Evolutionary conservation across 1,284 basidiomycete species (phyloP).

Genomic region (Rhodotorula sp.): DNA sequence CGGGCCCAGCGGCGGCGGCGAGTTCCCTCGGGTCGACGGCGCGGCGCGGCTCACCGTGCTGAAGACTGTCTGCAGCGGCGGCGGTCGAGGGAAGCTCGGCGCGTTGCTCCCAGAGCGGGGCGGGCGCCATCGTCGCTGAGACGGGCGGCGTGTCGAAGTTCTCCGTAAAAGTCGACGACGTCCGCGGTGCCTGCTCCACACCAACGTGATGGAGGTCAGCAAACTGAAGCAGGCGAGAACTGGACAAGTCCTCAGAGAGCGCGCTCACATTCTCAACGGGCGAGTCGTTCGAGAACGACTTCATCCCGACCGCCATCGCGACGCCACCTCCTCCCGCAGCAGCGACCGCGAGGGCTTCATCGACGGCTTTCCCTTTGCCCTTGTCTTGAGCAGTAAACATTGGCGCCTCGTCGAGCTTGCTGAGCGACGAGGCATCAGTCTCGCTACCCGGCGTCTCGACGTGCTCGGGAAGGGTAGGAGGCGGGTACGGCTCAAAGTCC

Average conservation of each 20-base stretch:
- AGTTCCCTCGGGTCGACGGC: slow-evolving; percentile 20
- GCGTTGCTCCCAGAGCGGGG: slow-evolving; percentile 26
- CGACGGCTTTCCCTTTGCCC: slow-evolving; percentile 16
- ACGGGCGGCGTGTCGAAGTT: slow-evolving; percentile 2
- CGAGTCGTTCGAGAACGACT: not conserved
- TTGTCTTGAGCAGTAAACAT: slow-evolving; percentile 2
- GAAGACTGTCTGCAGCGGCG: slow-evolving; percentile 5
- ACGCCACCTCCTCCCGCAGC: slow-evolving; percentile 11
- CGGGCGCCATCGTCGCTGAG: not conserved
- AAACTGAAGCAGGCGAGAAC: too few relatives aligned
- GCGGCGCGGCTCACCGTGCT: not conserved
- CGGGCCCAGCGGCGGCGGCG: not conserved
- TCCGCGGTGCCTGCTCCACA: not conserved
- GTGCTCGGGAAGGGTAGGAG: not conserved
- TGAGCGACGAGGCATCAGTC: not conserved
- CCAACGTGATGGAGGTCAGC: not conserved
- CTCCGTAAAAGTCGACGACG: not conserved
- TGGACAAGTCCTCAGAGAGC: too few relatives aligned
- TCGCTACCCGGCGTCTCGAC: not conserved
- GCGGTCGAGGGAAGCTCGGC: slow-evolving; percentile 12
- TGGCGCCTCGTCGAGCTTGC: not conserved
- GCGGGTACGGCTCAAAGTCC: slow-evolving; percentile 26
- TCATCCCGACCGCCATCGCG: slow-evolving; percentile 12
- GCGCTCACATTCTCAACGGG: not conserved
- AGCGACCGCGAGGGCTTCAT: slow-evolving; percentile 19